These are phyloP conservation scores for Astragalus glycyphyllos DNA, from an alignment of 306 rosid species.

Conservation along the genomic window DNA sequence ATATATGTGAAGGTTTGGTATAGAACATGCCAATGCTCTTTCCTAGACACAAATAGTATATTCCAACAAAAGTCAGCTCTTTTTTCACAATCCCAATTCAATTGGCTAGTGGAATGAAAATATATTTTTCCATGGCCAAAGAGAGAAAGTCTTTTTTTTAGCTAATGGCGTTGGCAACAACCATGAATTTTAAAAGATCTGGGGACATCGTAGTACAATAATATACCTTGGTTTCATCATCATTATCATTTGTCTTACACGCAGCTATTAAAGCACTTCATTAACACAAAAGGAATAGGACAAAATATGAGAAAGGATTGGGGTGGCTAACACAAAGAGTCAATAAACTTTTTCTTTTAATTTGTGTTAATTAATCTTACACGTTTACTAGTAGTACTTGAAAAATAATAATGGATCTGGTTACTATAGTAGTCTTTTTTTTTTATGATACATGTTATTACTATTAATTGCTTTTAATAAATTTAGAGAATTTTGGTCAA, in stretches of 20 bases:
- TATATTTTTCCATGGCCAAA: too few relatives aligned
- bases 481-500: too few relatives aligned
- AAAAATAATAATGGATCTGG: conserved; percentile 10
- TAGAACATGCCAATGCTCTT: too few relatives aligned
- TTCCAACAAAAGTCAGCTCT: conserved; percentile 37
- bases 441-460: conserved; percentile 4
- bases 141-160: conserved; percentile 12
- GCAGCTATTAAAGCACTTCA: neutral
- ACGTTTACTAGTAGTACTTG: neutral
- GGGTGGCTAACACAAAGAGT: conserved; percentile 19
- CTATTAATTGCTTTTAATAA: neutral
- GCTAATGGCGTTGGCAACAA: neutral
- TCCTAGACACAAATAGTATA: neutral
- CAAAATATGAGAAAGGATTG: conserved; percentile 26
- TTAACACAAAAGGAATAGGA: conserved; percentile 6
- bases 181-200: too few relatives aligned
- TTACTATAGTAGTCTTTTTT: conserved; percentile 33
- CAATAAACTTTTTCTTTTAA: neutral
- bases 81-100: conserved; percentile 17
- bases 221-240: conserved; percentile 24
- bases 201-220: neutral
- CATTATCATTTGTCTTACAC: conserved; percentile 29
- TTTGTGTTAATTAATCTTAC: neutral
- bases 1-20: too few relatives aligned
- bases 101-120: conserved; percentile 9